Evolutionary conservation across 768 basidiomycete species (phyloP), one percentile per base, ranked within the genome.

Genomic region (Leccinum boreale): DNA sequence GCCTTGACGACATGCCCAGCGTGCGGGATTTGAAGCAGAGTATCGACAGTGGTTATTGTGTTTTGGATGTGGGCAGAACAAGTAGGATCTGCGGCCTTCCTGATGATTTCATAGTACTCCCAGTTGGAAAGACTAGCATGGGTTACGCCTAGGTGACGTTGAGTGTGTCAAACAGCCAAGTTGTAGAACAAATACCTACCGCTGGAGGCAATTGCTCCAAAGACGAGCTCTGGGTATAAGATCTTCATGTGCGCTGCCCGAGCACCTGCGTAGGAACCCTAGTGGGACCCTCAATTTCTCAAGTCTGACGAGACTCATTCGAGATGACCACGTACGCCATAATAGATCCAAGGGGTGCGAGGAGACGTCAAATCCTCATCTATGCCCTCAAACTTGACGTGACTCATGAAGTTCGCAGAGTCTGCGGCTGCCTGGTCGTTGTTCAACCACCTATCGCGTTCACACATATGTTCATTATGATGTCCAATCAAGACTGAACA

Each of bases 231-330:
- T 0, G 94, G 93, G 66, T 93, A 94, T 24, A 94, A 79, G 31
- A 92, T 75, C 55, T 83, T 85, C 89, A 96, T 93, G 66, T 96
- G 92, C 0, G 95, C 95, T 0, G 94, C 87, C 12, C 94, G 86
- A 8, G 94, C 95, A 58, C 95, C 95, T 10, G 94, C 94, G 63
- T 96, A 96, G 1, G 91, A 94, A 8, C 90, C 89, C 87, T 89
- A 21, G 26, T 21, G 62, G 5, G 42, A 60, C 28, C 10, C 3
- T 61, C 33, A 60, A 45, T 33, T 53, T 26, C n/a, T 0, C 11
- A 36, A 15, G 39, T 4, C 21, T 17, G n/a, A 48, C 8, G 53
- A 29, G 36, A n/a, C 26, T 21, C 12, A 36, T 1, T 23, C 19
- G 48, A 53, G 58, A 24, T 52, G 23, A 59, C 64, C 17, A 58